Conservation (phyloP, 192 early-diverging fungal species). For the Endogone sp. region DNA sequence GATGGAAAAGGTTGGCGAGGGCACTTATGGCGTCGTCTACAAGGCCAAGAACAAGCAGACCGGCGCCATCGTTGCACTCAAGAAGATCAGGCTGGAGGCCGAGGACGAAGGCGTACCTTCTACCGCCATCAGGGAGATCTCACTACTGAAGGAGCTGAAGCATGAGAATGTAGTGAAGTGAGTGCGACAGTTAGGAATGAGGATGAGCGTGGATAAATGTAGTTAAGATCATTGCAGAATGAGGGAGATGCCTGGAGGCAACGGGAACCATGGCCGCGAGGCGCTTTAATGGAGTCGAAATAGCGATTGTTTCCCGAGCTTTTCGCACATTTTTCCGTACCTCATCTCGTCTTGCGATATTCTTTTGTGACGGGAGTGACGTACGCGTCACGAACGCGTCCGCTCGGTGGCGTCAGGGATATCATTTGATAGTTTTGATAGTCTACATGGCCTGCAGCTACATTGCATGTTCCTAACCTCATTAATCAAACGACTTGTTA, state of each 20-base stretch:
- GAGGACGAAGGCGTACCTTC: conserved; percentile 68
- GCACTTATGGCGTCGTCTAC: conserved; percentile 82
- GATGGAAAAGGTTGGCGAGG: conserved; percentile 78
- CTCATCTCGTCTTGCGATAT: too few species aligned
- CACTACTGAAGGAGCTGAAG: conserved; percentile 68
- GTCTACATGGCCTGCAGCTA: too few species aligned
- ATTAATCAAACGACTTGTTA: too few species aligned
- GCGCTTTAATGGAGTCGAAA: neutral
- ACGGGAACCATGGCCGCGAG: neutral
- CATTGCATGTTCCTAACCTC: too few species aligned
- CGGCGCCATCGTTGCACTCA: conserved; percentile 65
- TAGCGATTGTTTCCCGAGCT: too few species aligned
- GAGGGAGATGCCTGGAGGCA: neutral
- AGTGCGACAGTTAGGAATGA: conserved; percentile 23
- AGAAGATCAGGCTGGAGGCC: conserved; percentile 67
- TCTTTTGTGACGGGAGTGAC: too few species aligned
- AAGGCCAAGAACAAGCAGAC: conserved; percentile 57
- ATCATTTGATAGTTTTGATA: too few species aligned
- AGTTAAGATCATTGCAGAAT: too few species aligned
- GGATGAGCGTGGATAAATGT: conserved; percentile 10
- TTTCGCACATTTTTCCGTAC: too few species aligned
- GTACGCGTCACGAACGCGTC: too few species aligned
- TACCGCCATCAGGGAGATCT: conserved; percentile 74
- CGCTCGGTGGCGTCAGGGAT: too few species aligned
- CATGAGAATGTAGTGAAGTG: conserved; percentile 73